Conservation (phyloP, 345 rosid species). For the Gossypium rotundifolium region DNA sequence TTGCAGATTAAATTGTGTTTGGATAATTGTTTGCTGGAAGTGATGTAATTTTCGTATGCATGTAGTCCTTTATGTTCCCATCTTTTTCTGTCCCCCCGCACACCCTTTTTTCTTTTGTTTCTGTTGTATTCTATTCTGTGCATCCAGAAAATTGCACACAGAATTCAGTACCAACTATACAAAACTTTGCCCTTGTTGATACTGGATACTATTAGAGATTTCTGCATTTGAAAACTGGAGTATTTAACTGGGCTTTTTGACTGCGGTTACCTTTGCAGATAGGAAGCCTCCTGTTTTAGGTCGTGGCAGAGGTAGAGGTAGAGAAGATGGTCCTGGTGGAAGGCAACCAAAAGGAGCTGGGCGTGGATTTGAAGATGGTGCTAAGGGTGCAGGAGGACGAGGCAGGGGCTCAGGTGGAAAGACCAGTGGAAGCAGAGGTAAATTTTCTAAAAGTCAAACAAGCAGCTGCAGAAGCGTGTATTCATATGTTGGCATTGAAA, state of each 20-base stretch:
- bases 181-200: neutral
- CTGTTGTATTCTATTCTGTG: neutral
- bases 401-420: slow-evolving; percentile 61
- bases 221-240: neutral
- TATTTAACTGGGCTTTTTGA: slow-evolving; percentile 1
- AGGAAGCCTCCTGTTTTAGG: slow-evolving; percentile 66
- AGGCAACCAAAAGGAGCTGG: slow-evolving; percentile 59
- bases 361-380: slow-evolving; percentile 66
- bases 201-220: neutral
- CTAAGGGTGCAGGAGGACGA: slow-evolving; percentile 39
- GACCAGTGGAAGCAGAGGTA: slow-evolving; percentile 57
- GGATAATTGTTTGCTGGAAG: neutral
- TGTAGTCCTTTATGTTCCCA: neutral
- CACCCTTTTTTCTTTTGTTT: neutral
- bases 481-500: neutral
- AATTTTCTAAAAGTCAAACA: neutral
- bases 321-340: slow-evolving; percentile 62
- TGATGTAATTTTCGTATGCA: neutral
- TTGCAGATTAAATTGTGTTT: neutral
- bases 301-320: slow-evolving; percentile 60
- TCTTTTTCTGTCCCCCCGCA: neutral
- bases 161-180: neutral
- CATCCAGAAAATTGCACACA: neutral
- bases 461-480: neutral
- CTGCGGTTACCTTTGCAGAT: slow-evolving; percentile 30